Base-by-base conservation (phyloP, 2,329 filamentous ascomycete genomes). In the Plectosphaerella sp. region DNA sequence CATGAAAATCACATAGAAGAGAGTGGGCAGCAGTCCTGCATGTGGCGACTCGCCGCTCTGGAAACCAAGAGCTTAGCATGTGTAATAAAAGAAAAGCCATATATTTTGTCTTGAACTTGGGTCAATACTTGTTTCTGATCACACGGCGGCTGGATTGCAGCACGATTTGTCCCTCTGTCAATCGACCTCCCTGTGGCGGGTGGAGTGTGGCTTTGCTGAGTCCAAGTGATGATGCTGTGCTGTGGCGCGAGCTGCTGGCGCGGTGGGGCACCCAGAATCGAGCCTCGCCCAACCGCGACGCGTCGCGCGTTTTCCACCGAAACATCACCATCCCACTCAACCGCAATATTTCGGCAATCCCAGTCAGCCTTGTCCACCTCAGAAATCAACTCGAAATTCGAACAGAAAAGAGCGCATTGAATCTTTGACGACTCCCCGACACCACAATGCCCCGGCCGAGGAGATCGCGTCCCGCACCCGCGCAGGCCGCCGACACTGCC, bases 361-460 rank as follows among this genome's bases (percentile, higher is more conserved):
- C 11, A 9, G 28, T 7, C 28, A 33, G 28, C 28, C 28, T 33
- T 7, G 28, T 33, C 28, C 8, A 12, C 28, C 28, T 7, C 28
- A 12, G 3, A 50, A 18, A 4, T 39, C 35, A 5, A 52, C 18
- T 9, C 12, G n/a, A 15, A 47, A 28, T 5, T 47, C 24, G 14
- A 35, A 16, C 18, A 22, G 5, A 2, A 48, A n/a, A 36, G 15
- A 47, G 12, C 18, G 28, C 45, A 35, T 25, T 47, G 11, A 10
- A 25, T 47, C 12, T 39, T 16, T 8, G 15, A 16, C 10, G 14
- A 18, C 3, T 4, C 15, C 5, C 41, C 15, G 12, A 16, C 7
- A 20, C 37, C 25, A 51, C 48, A 15, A 67, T 67, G 59, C 66
- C 67, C 50, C 64, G 64, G 51, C 64, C 66, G 18, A 62, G 58